A percentile compares a stretch with the other conserved stretches of the same genome.
Evolutionary conservation across 768 basidiomycete species (phyloP).

Genomic region (Fistulinella prunicolor): DNA sequence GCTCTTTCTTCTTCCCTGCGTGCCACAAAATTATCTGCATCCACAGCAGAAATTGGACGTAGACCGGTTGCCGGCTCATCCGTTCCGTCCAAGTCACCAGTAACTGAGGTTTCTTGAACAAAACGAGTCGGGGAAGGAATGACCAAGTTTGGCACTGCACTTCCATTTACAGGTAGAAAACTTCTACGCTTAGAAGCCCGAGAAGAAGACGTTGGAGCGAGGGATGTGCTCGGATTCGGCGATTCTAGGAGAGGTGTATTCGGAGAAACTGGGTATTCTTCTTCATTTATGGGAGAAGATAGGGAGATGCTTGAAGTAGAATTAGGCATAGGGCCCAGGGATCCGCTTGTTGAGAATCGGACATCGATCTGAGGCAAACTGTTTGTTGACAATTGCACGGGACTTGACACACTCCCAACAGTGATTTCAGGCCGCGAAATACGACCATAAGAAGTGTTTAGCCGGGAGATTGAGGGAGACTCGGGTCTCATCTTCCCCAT

Average conservation of each 20-base stretch:
- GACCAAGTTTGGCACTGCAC: slow-evolving; percentile 55
- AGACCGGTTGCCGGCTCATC: slow-evolving; percentile 26
- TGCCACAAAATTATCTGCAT: slow-evolving; percentile 39
- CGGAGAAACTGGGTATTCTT: slow-evolving; percentile 10
- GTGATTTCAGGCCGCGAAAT: slow-evolving; percentile 11
- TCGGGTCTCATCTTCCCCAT: slow-evolving; percentile 89
- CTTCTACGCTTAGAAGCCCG: slow-evolving; percentile 74
- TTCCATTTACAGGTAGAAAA: slow-evolving; percentile 82
- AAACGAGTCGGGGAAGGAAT: slow-evolving; percentile 65
- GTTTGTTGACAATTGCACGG: slow-evolving; percentile 34
- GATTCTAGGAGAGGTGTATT: slow-evolving; percentile 2
- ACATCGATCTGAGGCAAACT: slow-evolving; percentile 63
- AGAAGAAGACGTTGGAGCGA: slow-evolving; percentile 42
- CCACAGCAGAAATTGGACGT: slow-evolving; percentile 48
- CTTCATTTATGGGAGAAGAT: slow-evolving; percentile 22
- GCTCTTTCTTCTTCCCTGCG: slow-evolving; percentile 70
- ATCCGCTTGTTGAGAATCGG: slow-evolving; percentile 69
- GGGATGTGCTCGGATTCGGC: slow-evolving; percentile 28
- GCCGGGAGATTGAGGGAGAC: slow-evolving; percentile 39
- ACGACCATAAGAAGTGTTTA: slow-evolving; percentile 33
- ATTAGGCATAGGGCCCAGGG: slow-evolving; percentile 47
- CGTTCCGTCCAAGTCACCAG: slow-evolving; percentile 35
- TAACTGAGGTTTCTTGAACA: slow-evolving; percentile 47
- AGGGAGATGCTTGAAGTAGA: slow-evolving; percentile 32
- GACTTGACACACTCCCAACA: slow-evolving; percentile 21